Conservation (phyloP, 371 early-diverging fungal genomes). For the Rhizopus stolonifer region DNA sequence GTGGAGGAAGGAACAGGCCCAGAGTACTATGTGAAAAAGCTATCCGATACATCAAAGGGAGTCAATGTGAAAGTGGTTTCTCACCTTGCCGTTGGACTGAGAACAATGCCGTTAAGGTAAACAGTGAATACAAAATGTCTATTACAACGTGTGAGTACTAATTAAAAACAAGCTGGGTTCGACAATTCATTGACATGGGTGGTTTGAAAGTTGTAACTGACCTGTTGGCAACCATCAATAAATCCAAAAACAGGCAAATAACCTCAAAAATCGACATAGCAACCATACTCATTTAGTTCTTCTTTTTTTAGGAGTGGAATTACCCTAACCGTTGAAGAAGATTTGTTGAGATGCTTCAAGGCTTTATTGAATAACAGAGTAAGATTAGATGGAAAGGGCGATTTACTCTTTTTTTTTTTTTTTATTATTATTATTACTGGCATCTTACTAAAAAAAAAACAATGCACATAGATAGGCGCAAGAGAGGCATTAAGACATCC, state of each 20-base stretch:
- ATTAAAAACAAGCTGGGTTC: conserved; percentile 47
- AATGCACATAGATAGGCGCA: conserved; percentile 72
- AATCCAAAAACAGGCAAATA: conserved; percentile 41
- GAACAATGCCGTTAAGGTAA: conserved; percentile 79
- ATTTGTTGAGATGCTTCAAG: conserved; percentile 79
- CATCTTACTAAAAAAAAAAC: too few species aligned
- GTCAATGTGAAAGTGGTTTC: conserved; percentile 56
- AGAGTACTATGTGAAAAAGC: conserved; percentile 61
- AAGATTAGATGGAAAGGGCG: neutral
- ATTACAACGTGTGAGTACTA: too few species aligned
- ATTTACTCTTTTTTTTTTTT: neutral
- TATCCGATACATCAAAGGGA: conserved; percentile 54
- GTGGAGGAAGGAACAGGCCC: conserved; percentile 55
- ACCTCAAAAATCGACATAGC: neutral
- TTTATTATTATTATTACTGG: too few species aligned
- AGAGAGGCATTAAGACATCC: conserved; percentile 74
- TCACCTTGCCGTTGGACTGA: conserved; percentile 61
- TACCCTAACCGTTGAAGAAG: conserved; percentile 70
- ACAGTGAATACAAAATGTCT: too few species aligned
- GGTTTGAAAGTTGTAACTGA: conserved; percentile 69
- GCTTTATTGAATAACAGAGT: conserved; percentile 72
- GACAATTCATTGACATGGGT: conserved; percentile 69
- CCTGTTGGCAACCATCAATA: conserved; percentile 53
- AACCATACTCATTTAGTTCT: neutral
- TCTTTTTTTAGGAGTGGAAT: conserved; percentile 51